Percentiles rank a stretch among this genome's conserved stretches.
These are phyloP conservation scores for Zasmidium cellare DNA, from an alignment of 2,329 filamentous ascomycete species.

Conservation along the genomic window DNA sequence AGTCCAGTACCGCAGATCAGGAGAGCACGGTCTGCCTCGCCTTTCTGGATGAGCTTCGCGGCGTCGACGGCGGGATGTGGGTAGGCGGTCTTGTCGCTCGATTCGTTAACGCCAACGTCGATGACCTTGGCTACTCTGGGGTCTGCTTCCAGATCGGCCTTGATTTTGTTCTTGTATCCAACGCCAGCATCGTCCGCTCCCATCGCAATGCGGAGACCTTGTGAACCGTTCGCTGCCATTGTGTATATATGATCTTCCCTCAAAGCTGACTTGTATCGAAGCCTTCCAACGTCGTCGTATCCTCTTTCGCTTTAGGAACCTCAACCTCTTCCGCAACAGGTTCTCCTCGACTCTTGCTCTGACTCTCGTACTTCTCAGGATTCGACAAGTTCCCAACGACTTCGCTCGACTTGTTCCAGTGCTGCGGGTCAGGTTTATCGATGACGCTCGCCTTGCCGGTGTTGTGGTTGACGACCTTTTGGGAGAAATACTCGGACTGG, in stretches of 20 bases:
- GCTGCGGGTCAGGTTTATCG: conserved; percentile 37
- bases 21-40: conserved; percentile 73
- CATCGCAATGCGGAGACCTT: conserved; percentile 56
- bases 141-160: conserved; percentile 68
- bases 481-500: conserved; percentile 40
- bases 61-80: conserved; percentile 75
- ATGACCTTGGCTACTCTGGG: conserved; percentile 65
- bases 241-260: conserved; percentile 1
- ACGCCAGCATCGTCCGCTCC: conserved; percentile 73
- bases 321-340: conserved; percentile 20
- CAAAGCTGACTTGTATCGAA: conserved; percentile 36
- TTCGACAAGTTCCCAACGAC: conserved; percentile 37
- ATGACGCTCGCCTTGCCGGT: conserved; percentile 37
- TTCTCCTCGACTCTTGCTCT: conserved; percentile 31
- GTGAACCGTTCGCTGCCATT: conserved; percentile 21
- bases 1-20: conserved; percentile 85
- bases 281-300: conserved; percentile 20
- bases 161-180: conserved; percentile 76
- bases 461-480: conserved; percentile 39
- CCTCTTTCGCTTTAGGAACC: conserved; percentile 7
- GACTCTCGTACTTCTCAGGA: conserved; percentile 25
- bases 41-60: conserved; percentile 62
- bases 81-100: conserved; percentile 76
- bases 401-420: conserved; percentile 26
- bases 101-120: conserved; percentile 70